These are phyloP conservation scores for Boletellus ananas DNA, from an alignment of 768 basidiomycete genomes.

Conservation along the genomic window DNA sequence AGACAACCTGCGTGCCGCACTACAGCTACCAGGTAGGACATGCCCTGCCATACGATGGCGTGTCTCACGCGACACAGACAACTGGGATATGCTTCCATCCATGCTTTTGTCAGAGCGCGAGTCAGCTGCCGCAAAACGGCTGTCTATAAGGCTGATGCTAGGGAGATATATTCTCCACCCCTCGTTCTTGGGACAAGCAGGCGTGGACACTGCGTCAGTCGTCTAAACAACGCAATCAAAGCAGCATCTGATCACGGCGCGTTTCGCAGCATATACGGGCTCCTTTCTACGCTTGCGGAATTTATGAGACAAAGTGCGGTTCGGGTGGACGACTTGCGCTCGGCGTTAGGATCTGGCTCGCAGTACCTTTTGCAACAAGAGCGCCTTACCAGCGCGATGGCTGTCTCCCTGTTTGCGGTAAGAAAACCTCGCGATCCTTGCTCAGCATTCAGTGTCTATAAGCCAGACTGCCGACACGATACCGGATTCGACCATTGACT, in stretches of 20 bases:
- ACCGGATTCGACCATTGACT: neutral
- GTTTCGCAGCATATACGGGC: constrained; percentile 10
- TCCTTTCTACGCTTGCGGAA: constrained; percentile 17
- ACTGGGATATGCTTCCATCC: constrained; percentile 46
- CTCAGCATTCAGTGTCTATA: neutral
- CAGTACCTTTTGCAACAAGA: constrained; percentile 23
- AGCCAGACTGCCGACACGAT: constrained; percentile 24
- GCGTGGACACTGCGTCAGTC: constrained; percentile 22
- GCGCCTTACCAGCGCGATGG: constrained; percentile 33
- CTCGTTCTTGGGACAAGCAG: constrained; percentile 22
- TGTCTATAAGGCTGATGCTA: constrained; percentile 55
- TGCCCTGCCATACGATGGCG: neutral
- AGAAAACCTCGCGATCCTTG: constrained; percentile 1
- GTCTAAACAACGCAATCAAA: neutral
- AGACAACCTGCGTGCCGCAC: constrained; percentile 53
- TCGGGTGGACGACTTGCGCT: constrained; percentile 11
- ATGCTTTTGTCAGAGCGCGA: constrained; percentile 45
- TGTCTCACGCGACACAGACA: constrained; percentile 37
- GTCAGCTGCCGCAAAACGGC: constrained; percentile 59
- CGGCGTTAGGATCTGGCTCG: constrained; percentile 1
- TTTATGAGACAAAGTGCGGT: constrained; percentile 18
- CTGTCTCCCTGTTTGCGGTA: constrained; percentile 37
- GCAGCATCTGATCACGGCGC: neutral
- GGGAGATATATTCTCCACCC: constrained; percentile 52
- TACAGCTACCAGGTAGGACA: constrained; percentile 61